Base-by-base conservation (phyloP, 352 stramenopile genomes). In the Phytophthora sojae region DNA sequence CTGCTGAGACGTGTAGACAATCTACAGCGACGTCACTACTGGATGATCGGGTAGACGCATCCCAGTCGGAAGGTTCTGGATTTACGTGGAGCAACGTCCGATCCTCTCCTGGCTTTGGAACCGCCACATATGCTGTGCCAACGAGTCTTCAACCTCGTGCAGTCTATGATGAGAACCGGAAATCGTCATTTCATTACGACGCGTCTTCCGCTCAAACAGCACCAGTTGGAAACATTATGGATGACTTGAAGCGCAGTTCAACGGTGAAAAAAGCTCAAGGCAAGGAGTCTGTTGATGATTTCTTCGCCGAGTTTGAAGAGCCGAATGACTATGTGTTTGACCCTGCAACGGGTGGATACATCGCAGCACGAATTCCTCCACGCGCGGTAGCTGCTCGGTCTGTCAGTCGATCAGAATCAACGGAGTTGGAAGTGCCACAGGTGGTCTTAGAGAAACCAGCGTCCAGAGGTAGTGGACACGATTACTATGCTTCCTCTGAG, bases 321-420 rank as follows among this genome's bases (percentile, higher is more conserved):
- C 85, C 80, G 0, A 89, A 88, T n/a, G 82, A 93, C 29, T 95
- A 95, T 60, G 77, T 92, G 3, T 93, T 93, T 52, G 87, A 95
- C 26, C 61, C 80, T 32, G 68, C 51, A 5, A 86, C 76, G 4
- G 85, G 84, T 25, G 76, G 80, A 8, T 95, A 95, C 51, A 78
- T 93, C 9, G 65, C 83, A 23, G 52, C 77, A 55, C 59, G 39
- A 37, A 30, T 57, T 30, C 64, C 64, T 26, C 64, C 45, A 32
- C 63, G 54, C 29, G 44, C 49, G 50, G 54, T n/a, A 8, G 29
- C 47, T 61, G 2, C 55, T 76, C 45, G 19, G 21, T 26, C 51
- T 51, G 15, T 51, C 1, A 67, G 7, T 57, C 67, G 23, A 8
- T 57, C 47, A n/a, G 47, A 71, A 37, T 56, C 59, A 8, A 57